These are phyloP conservation scores for Eimeria necatrix DNA, from an alignment of 169 alveolate genomes.

Conservation along the genomic window DNA sequence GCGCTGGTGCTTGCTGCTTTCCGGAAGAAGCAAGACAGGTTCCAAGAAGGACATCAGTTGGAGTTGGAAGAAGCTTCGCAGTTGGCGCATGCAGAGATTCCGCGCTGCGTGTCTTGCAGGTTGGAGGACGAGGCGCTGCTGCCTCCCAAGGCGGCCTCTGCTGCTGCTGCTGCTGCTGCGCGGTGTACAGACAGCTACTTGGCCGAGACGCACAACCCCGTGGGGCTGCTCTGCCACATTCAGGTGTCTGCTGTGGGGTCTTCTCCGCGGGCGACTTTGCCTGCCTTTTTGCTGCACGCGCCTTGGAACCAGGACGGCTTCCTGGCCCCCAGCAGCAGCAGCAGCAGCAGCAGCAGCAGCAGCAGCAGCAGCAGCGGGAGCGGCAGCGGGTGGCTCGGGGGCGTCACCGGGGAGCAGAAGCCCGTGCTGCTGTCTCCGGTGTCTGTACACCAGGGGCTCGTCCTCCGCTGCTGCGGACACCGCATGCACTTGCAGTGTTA, in stretches of 20 bases:
- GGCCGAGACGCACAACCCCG: neutral
- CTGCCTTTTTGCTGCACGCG: conserved; percentile 54
- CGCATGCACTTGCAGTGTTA: conserved; percentile 75
- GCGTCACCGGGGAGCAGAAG: neutral
- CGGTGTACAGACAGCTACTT: conserved; percentile 19
- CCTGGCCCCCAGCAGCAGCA: neutral
- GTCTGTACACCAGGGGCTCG: conserved; percentile 13
- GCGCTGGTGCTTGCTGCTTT: conserved; percentile 42
- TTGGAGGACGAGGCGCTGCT: conserved; percentile 56
- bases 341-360: conserved; percentile 45
- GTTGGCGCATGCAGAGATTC: conserved; percentile 44
- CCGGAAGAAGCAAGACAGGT: conserved; percentile 41
- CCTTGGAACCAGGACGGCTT: conserved; percentile 17
- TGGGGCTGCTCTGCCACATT: conserved; percentile 66
- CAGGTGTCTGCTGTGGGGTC: conserved; percentile 31
- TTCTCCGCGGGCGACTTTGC: conserved; percentile 49
- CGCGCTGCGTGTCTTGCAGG: conserved; percentile 68
- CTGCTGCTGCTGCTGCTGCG: conserved; percentile 59
- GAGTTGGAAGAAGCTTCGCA: conserved; percentile 50
- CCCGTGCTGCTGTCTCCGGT: conserved; percentile 1
- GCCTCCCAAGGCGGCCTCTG: conserved; percentile 14
- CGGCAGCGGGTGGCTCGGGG: neutral
- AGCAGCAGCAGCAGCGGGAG: conserved; percentile 45
- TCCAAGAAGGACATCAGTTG: neutral
- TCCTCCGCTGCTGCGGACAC: conserved; percentile 70